phyloP scores from a whole-genome alignment of 257 asterid genomes.

The Marsdenia floribunda region DNA sequence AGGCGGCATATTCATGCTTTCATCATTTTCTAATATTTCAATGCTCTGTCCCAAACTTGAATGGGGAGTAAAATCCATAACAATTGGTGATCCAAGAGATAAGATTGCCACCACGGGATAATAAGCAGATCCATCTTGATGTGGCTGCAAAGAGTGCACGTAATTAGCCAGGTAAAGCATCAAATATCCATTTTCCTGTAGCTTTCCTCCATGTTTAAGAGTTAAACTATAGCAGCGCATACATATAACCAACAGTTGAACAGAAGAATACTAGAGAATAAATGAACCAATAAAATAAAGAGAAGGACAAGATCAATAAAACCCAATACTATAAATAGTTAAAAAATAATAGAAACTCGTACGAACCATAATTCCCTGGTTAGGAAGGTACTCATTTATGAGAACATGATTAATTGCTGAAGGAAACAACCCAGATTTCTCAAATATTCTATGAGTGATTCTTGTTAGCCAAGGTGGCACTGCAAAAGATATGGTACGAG shows the following conservation, averaged over 20 bases:
- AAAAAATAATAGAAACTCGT: background rate
- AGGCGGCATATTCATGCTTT: slow-evolving; percentile 15
- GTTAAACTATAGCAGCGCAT: background rate
- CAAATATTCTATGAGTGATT: slow-evolving; percentile 52
- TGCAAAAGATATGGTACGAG: slow-evolving; percentile 35
- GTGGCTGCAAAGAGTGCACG: slow-evolving; percentile 43
- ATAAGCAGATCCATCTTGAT: slow-evolving; percentile 96
- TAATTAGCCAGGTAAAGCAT: background rate
- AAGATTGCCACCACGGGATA: slow-evolving; percentile 87
- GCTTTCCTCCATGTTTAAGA: background rate
- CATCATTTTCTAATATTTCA: slow-evolving; percentile 22
- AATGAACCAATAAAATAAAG: slow-evolving; percentile 1
- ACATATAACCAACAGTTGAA: background rate
- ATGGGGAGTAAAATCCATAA: slow-evolving; percentile 86
- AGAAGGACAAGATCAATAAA: background rate
- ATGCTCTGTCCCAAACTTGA: slow-evolving; percentile 32
- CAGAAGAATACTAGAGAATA: background rate
- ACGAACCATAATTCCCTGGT: slow-evolving; percentile 91
- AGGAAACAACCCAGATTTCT: slow-evolving; percentile 62
- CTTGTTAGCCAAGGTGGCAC: slow-evolving; percentile 83
- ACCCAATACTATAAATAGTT: background rate
- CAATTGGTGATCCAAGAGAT: slow-evolving; percentile 82
- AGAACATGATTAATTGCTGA: slow-evolving; percentile 89
- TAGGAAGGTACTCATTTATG: slow-evolving; percentile 80
- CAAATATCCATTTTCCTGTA: background rate